Base-by-base conservation (phyloP, 179 eudicot genomes). In the Silene vulgaris region DNA sequence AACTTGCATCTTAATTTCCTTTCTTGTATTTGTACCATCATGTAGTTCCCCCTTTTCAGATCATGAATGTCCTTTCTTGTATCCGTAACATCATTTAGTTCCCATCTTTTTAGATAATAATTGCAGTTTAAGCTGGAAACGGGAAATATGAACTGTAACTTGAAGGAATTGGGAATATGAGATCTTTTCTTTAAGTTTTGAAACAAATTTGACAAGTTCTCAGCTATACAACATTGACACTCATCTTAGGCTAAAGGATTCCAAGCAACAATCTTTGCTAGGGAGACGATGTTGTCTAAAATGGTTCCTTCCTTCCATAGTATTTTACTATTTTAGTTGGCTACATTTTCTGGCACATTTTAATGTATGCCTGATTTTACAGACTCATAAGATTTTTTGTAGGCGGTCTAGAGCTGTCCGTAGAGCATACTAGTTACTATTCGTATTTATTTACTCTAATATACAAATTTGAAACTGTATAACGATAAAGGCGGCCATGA, bases 31-130 rank as follows among this genome's bases (percentile, higher is more conserved):
- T 54, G 74, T 65, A 65, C 65, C 30, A 66, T 52, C 20, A 20
- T n/a, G 60, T 8, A 52, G 21, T 19, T 8, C 35, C 45, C 57
- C 16, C 50, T 43, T 37, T 50, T 1, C 26, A 59, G 61, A 63
- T 63, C 65, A 70, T 8, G 57, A 45, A 19, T 45, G 77, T 45
- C 30, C 5, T 68, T 57, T 30, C 60, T 68, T 16, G 4, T 71
- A 26, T 48, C 5, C 23, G 43, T 64, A 64, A 40, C 20, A 56
- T 32, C 19, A 29, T 48, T 65, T 13, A 61, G 30, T n/a, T 6
- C 52, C 37, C 64, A 9, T 67, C n/a, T 37, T 35, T 48, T 1
- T 16, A 45, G 59, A 61, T 74, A 52, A 69, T 8, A 52, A 57
- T 1, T 28, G 77, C 65, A 50, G 8, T 28, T 74, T 50, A 26